These are phyloP conservation scores for Botryotinia globosa DNA, from an alignment of 2,329 filamentous ascomycete species.

Conservation along the genomic window DNA sequence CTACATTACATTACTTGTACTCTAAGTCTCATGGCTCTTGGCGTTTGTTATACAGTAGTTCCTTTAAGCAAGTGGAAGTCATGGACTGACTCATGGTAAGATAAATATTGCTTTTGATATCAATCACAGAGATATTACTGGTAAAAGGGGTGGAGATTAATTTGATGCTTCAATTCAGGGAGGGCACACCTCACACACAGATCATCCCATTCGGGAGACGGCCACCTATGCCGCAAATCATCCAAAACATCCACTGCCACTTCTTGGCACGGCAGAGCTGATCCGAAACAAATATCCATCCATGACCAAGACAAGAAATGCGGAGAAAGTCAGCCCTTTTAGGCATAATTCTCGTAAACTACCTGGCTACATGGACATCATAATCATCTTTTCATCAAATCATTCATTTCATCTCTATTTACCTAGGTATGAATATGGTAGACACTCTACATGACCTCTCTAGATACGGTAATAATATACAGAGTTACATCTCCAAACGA, in stretches of 20 bases:
- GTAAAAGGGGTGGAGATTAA: too few relatives aligned
- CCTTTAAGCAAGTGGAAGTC: not conserved
- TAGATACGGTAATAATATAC: conserved; percentile 1
- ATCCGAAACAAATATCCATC: not conserved
- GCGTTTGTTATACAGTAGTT: not conserved
- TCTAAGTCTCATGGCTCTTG: not conserved
- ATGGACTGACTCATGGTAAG: not conserved
- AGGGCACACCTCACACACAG: not conserved
- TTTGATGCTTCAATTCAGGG: too few relatives aligned
- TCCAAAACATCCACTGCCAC: not conserved
- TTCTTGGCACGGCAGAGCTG: not conserved
- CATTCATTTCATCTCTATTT: conserved; percentile 8
- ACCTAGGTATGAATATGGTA: conserved; percentile 3
- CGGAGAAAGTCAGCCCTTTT: not conserved
- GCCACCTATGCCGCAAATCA: not conserved
- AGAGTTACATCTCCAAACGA: conserved; percentile 1
- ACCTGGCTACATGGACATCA: not conserved
- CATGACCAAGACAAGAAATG: not conserved
- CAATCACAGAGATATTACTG: too few relatives aligned
- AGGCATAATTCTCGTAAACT: not conserved
- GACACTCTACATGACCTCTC: conserved; percentile 5
- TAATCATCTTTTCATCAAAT: not conserved
- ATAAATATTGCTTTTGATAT: not conserved
- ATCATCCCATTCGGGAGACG: not conserved
- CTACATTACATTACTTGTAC: not conserved